phyloP scores from a whole-genome alignment of 2,329 filamentous ascomycete species.

The Apiospora saccharicola region DNA sequence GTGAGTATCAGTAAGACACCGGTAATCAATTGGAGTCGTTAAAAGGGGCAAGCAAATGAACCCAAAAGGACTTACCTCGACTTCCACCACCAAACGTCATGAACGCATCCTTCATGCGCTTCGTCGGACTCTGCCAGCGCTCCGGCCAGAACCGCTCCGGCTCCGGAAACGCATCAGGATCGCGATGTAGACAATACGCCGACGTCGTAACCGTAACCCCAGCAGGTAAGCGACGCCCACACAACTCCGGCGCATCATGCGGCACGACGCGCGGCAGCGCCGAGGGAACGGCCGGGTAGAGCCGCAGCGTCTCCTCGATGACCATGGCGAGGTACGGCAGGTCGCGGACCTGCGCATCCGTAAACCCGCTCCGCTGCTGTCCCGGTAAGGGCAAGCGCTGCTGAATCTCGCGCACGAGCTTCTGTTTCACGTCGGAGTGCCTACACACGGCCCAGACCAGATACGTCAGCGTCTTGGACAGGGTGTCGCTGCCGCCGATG shows the following conservation, averaged over 20 bases:
- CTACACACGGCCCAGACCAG: constrained; percentile 50
- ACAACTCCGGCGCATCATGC: constrained; percentile 40
- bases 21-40: too few relatives aligned
- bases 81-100: constrained; percentile 42
- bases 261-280: constrained; percentile 44
- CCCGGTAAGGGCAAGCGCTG: constrained; percentile 44
- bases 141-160: constrained; percentile 41
- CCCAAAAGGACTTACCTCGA: constrained; percentile 33
- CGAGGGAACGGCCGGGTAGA: constrained; percentile 47
- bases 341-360: constrained; percentile 43
- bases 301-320: constrained; percentile 54
- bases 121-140: constrained; percentile 36
- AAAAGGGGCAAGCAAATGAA: too few relatives aligned
- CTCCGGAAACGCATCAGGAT: constrained; percentile 45
- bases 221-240: constrained; percentile 40
- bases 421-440: constrained; percentile 39
- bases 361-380: constrained; percentile 32
- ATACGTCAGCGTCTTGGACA: constrained; percentile 57
- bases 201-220: constrained; percentile 46
- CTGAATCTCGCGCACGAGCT: constrained; percentile 46
- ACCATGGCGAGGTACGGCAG: constrained; percentile 51
- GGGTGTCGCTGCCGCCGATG: constrained; percentile 60
- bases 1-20: neutral
- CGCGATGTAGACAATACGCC: constrained; percentile 49
- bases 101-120: constrained; percentile 37